Percentiles rank a stretch among this genome's conserved stretches.
Conservation (phyloP, 2,329 filamentous ascomycete species). For the Pseudogymnoascus sp. region DNA sequence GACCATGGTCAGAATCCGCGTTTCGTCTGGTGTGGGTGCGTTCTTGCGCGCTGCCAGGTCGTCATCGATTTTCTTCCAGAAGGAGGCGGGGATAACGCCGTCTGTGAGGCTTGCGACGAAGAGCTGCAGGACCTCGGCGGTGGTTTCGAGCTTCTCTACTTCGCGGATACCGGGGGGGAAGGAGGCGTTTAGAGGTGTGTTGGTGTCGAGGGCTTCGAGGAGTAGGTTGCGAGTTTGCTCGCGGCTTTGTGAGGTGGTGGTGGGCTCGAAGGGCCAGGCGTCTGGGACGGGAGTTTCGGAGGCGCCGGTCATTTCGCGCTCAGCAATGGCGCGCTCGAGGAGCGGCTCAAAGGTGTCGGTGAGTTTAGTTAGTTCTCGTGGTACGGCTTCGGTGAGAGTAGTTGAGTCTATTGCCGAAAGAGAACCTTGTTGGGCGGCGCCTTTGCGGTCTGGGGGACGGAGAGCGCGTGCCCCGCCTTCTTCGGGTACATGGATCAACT, state of each 20-base stretch:
- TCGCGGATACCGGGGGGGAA: slow-evolving; percentile 57
- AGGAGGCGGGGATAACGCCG: slow-evolving; percentile 61
- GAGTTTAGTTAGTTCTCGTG: slow-evolving; percentile 69
- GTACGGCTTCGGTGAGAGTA: not conserved
- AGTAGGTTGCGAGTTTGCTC: slow-evolving; percentile 26
- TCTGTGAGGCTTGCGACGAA: slow-evolving; percentile 72
- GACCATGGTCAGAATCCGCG: slow-evolving; percentile 60
- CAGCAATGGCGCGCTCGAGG: slow-evolving; percentile 49
- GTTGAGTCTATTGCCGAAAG: not conserved
- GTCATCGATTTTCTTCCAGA: slow-evolving; percentile 64
- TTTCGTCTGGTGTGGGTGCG: slow-evolving; percentile 42
- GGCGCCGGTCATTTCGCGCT: slow-evolving; percentile 53
- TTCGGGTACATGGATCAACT: slow-evolving; percentile 78
- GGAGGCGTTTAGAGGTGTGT: slow-evolving; percentile 49
- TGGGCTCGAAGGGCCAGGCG: slow-evolving; percentile 51
- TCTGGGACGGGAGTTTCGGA: slow-evolving; percentile 38
- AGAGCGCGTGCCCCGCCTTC: slow-evolving; percentile 63
- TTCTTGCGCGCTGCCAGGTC: slow-evolving; percentile 38
- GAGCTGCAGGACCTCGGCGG: slow-evolving; percentile 61
- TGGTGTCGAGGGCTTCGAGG: slow-evolving; percentile 65
- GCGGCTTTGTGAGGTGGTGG: slow-evolving; percentile 18
- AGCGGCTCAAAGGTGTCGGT: slow-evolving; percentile 66
- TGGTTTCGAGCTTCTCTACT: slow-evolving; percentile 62
- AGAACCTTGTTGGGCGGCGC: not conserved
- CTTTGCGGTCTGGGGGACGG: slow-evolving; percentile 11